A percentile compares a stretch with the other conserved stretches of the same genome.
These are phyloP conservation scores for Perilla frutescens DNA, from an alignment of 257 asterid species.

Conservation along the genomic window DNA sequence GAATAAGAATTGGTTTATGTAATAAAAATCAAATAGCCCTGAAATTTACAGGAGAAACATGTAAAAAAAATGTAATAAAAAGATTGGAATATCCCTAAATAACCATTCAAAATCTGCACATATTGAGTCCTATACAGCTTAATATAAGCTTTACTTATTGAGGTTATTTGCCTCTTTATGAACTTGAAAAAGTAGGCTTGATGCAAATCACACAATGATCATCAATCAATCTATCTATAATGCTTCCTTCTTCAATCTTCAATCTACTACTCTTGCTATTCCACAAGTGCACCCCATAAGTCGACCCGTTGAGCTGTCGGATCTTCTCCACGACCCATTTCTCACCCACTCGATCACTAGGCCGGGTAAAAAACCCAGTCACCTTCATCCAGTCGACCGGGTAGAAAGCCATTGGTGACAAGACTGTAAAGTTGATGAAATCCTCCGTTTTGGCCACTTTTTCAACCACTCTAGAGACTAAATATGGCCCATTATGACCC, in stretches of 20 bases:
- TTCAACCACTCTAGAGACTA: constrained; percentile 71
- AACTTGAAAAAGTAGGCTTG: constrained; percentile 27
- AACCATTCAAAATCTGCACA: constrained; percentile 13
- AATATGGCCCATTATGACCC: constrained; percentile 85
- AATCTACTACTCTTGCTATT: constrained; percentile 51
- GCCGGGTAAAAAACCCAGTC: constrained; percentile 42
- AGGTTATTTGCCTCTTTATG: background rate
- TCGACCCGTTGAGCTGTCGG: constrained; percentile 39
- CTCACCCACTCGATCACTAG: constrained; percentile 25
- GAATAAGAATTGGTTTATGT: background rate
- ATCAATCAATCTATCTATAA: constrained; percentile 55
- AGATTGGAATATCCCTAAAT: constrained; percentile 6
- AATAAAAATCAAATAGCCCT: background rate
- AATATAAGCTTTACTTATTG: background rate
- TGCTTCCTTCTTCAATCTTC: constrained; percentile 74
- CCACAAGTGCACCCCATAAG: constrained; percentile 82
- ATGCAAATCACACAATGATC: constrained; percentile 62
- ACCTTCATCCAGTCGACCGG: constrained; percentile 70
- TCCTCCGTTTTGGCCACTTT: constrained; percentile 28
- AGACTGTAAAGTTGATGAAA: constrained; percentile 47
- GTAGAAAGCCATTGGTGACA: constrained; percentile 65
- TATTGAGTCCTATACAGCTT: background rate
- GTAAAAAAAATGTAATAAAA: background rate
- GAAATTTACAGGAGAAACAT: constrained; percentile 2
- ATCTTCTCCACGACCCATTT: constrained; percentile 60